Base-by-base conservation (phyloP, 2,329 filamentous ascomycete genomes). In the Xylaria sp. region DNA sequence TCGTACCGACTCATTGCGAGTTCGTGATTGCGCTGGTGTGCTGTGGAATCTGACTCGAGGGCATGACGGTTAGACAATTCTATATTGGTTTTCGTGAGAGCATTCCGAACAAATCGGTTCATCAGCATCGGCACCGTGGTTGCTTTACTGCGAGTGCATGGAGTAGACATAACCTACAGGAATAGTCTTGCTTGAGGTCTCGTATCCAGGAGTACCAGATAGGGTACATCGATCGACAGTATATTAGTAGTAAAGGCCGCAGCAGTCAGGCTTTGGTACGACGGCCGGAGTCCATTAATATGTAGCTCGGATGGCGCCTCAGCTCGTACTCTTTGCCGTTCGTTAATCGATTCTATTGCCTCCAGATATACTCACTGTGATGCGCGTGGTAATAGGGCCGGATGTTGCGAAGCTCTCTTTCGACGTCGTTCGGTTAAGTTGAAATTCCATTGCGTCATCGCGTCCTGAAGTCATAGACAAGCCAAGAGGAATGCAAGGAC, bases 1-100 rank as follows among this genome's bases (percentile, higher is more conserved):
- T 73, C 83, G 66, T 83, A 74, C 12, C 81, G 80, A 13, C 85
- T 79, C 51, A 85, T 85, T 1, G 80, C 82, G 3, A 80, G 76
- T 3, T 84, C 78, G 5, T 74, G 73, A 25, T 77, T 63, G 15
- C 80, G 76, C 4, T 73, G 70, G 70, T 0, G 81, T 83, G 48
- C 82, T 81, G 71, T 85, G 82, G 64, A 81, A 85, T 1, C 81
- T 83, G 13, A 82, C 68, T 12, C 73, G 73, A 3, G 81, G 80
- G 37, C 74, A 76, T 12, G 75, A 66, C 25, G 18, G 18, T 46
- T 37, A 37, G 18, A 6, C 18, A 2, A 46, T n/a, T 7, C 15
- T 20, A 28, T 28, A 28, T 4, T 28, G 28, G 28, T 6, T 28
- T 28, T 3, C 28, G 28, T 28, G 4, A 28, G 28, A 28, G 28